These are phyloP conservation scores for Hyaloperonospora brassicae DNA, from an alignment of 352 stramenopile species.

Conservation along the genomic window DNA sequence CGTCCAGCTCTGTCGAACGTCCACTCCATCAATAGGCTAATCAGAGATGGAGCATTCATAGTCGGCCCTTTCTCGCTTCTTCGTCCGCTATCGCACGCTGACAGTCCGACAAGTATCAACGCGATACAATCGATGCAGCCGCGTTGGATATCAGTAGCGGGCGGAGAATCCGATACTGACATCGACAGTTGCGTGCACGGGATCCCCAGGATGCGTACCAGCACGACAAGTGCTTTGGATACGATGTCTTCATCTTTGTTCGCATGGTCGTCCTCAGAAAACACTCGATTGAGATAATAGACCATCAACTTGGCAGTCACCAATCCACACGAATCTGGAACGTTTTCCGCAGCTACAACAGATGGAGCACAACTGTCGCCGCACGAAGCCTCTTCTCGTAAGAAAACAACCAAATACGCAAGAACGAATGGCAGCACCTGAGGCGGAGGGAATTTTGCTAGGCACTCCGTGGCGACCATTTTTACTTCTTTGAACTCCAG, in stretches of 20 bases:
- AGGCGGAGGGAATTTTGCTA: slow-evolving; percentile 35
- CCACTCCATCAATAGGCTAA: slow-evolving; percentile 34
- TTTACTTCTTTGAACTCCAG: slow-evolving; percentile 79
- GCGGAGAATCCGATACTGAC: slow-evolving; percentile 17
- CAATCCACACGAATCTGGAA: slow-evolving; percentile 33
- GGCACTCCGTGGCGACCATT: slow-evolving; percentile 49
- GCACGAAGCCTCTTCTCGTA: slow-evolving; percentile 21
- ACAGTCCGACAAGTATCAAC: slow-evolving; percentile 31
- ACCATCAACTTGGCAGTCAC: slow-evolving; percentile 63
- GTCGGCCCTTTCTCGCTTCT: background rate
- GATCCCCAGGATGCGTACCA: slow-evolving; percentile 49
- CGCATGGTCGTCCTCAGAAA: slow-evolving; percentile 32
- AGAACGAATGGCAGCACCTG: slow-evolving; percentile 37
- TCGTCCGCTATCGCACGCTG: slow-evolving; percentile 2
- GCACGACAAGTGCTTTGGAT: slow-evolving; percentile 22
- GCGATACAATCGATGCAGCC: slow-evolving; percentile 65
- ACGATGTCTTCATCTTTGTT: slow-evolving; percentile 17
- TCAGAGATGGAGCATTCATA: slow-evolving; percentile 12
- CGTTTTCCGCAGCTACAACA: slow-evolving; percentile 12
- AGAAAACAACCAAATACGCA: slow-evolving; percentile 35
- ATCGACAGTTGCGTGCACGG: slow-evolving; percentile 16
- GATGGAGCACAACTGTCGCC: slow-evolving; percentile 2
- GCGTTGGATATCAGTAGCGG: slow-evolving; percentile 54
- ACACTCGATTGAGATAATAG: slow-evolving; percentile 67
- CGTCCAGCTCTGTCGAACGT: slow-evolving; percentile 19